Percentiles rank a stretch among this genome's conserved stretches.
Conservation (phyloP, 73 alveolate genomes). For the Paramecium octaurelia region DNA sequence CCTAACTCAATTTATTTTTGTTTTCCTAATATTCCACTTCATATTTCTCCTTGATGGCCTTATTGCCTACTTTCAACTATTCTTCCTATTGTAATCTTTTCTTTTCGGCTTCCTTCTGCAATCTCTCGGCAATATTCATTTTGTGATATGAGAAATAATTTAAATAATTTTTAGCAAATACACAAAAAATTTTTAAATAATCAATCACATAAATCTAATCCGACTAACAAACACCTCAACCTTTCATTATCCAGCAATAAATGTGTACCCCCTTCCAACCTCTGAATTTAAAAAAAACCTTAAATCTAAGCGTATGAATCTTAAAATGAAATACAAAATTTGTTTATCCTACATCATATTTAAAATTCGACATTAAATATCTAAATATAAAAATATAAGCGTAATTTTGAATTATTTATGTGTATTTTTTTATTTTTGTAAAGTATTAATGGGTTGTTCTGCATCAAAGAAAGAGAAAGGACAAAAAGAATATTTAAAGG, state of each 20-base stretch:
- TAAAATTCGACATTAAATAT: background rate
- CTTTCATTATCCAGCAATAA: background rate
- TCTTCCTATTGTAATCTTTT: background rate
- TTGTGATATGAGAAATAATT: background rate
- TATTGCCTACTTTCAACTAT: background rate
- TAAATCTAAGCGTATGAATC: background rate
- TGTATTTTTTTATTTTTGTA: background rate
- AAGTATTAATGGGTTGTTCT: background rate
- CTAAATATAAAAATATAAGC: background rate
- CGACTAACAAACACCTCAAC: background rate
- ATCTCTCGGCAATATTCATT: background rate
- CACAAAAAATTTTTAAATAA: background rate
- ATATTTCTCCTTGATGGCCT: background rate
- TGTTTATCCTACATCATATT: background rate
- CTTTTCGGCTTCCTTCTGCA: background rate
- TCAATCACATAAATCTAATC: background rate
- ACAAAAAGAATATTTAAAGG: background rate
- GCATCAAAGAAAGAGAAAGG: background rate
- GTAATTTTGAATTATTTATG: background rate
- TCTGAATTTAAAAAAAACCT: background rate
- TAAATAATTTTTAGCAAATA: background rate
- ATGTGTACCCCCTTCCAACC: background rate
- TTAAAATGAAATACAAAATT: too few species aligned
- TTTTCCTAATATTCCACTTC: conserved; percentile 12
- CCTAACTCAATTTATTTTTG: conserved; percentile 1